These are phyloP conservation scores for Crucibulum laeve DNA, from an alignment of 768 basidiomycete species.

Conservation along the genomic window DNA sequence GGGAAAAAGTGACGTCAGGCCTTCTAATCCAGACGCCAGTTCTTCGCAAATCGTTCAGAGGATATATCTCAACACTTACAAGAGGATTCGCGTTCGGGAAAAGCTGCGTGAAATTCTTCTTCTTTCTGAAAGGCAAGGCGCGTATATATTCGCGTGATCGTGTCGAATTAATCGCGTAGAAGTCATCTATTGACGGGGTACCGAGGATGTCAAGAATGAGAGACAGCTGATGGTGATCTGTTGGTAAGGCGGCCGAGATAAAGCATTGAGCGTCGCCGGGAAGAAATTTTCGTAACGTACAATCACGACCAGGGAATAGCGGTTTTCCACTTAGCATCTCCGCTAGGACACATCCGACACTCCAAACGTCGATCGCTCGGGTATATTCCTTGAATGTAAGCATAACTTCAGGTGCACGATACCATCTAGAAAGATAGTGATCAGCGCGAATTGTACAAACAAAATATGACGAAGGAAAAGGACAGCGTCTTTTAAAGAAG, in stretches of 20 bases:
- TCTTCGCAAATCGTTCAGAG: background rate
- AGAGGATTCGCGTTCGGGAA: conserved; percentile 74
- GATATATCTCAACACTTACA: conserved; percentile 32
- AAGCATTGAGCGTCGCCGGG: background rate
- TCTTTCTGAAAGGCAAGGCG: conserved; percentile 82
- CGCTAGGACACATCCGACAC: conserved; percentile 81
- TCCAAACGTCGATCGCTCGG: conserved; percentile 83
- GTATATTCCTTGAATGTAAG: conserved; percentile 97
- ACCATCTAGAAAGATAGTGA: conserved; percentile 59
- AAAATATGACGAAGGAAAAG: background rate
- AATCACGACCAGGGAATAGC: conserved; percentile 92
- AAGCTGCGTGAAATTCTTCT: conserved; percentile 61
- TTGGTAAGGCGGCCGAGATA: no score
- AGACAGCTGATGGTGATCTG: conserved; percentile 91
- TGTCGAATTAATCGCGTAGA: conserved; percentile 84
- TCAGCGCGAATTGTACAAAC: background rate
- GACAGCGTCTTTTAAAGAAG: background rate
- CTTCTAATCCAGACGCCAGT: background rate
- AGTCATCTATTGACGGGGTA: conserved; percentile 87
- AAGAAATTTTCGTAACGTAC: conserved; percentile 35
- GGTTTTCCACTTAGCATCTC: conserved; percentile 93
- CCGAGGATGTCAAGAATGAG: conserved; percentile 95
- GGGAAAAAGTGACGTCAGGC: background rate
- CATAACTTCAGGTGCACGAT: conserved; percentile 98
- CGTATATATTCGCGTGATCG: conserved; percentile 84